A percentile compares a stretch with the other conserved stretches of the same genome.
Evolutionary conservation across 108 stramenopile species (phyloP).

Genomic region (Skeletonema costatum): DNA sequence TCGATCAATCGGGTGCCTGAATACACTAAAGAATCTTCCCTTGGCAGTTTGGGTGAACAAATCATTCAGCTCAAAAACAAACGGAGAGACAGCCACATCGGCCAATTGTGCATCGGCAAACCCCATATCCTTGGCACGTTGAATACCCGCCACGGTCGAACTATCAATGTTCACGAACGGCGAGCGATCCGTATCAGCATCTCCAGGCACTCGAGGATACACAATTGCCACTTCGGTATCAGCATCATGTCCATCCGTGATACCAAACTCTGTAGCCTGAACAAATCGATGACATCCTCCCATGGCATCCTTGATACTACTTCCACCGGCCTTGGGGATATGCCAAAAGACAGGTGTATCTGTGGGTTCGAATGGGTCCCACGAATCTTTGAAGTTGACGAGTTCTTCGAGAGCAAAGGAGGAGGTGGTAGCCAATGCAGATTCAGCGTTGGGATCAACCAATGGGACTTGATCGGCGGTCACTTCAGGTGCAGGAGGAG

Average conservation of each 20-base stretch:
- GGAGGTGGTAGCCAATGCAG: neutral
- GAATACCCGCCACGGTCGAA: slow-evolving; percentile 59
- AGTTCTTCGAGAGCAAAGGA: slow-evolving; percentile 18
- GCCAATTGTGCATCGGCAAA: slow-evolving; percentile 63
- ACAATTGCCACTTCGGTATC: slow-evolving; percentile 60
- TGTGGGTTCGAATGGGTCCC: slow-evolving; percentile 49
- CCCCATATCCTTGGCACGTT: slow-evolving; percentile 55
- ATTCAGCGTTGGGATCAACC: slow-evolving; percentile 4
- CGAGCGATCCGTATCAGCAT: slow-evolving; percentile 42
- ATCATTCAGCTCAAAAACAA: slow-evolving; percentile 59
- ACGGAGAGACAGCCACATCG: slow-evolving; percentile 58
- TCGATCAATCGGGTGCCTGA: slow-evolving; percentile 64
- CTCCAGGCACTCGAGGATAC: slow-evolving; percentile 52
- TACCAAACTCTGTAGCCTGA: slow-evolving; percentile 60
- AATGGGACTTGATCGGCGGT: slow-evolving; percentile 4
- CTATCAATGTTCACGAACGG: slow-evolving; percentile 69
- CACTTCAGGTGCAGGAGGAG: neutral
- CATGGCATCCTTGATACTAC: slow-evolving; percentile 54
- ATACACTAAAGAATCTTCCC: slow-evolving; percentile 58
- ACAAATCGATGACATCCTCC: slow-evolving; percentile 60
- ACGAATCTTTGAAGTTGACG: slow-evolving; percentile 51
- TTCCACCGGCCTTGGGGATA: slow-evolving; percentile 60
- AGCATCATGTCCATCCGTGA: slow-evolving; percentile 58
- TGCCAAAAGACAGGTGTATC: slow-evolving; percentile 62
- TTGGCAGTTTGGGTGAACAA: slow-evolving; percentile 52